Percentiles rank a stretch among this genome's conserved stretches.
Evolutionary conservation across 2,329 filamentous ascomycete genomes (phyloP).

Genomic region (Scedosporium dehoogii): DNA sequence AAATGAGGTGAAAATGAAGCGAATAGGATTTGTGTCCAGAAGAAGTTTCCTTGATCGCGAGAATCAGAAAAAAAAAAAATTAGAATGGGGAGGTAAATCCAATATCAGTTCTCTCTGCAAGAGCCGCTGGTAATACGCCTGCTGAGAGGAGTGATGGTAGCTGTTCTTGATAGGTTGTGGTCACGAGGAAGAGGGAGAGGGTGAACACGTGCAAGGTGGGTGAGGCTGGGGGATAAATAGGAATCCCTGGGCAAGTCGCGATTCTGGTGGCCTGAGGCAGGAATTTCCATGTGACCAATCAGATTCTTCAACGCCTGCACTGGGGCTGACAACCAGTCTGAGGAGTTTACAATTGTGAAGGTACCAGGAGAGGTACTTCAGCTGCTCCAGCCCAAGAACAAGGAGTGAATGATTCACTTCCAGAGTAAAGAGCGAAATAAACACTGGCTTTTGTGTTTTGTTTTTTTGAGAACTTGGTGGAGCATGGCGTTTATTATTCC

Average conservation of each 20-base stretch:
- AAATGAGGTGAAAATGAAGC: conserved; percentile 8
- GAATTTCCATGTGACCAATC: conserved; percentile 6
- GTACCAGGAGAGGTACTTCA: neutral
- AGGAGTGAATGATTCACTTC: neutral
- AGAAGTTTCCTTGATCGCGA: neutral
- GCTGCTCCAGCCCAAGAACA: neutral
- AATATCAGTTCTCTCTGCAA: neutral
- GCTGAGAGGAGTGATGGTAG: neutral
- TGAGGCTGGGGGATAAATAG: conserved; percentile 26
- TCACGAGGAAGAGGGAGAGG: conserved; percentile 28
- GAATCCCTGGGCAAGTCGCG: neutral
- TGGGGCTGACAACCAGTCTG: neutral
- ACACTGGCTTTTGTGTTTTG: neutral
- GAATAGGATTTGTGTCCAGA: neutral
- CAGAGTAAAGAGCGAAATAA: neutral
- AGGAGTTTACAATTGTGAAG: neutral
- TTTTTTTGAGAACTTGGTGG: too few relatives aligned
- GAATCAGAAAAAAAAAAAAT: conserved; percentile 5
- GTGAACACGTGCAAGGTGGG: conserved; percentile 30
- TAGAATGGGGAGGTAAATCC: neutral
- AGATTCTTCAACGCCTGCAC: conserved; percentile 2
- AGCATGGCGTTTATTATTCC: too few relatives aligned
- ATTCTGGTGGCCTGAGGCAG: neutral
- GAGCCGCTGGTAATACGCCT: neutral
- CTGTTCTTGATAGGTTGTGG: conserved; percentile 17